Evolutionary conservation across 768 basidiomycete genomes (phyloP), one percentile per base, ranked within the genome.

Genomic region (Boletus reticuloceps): DNA sequence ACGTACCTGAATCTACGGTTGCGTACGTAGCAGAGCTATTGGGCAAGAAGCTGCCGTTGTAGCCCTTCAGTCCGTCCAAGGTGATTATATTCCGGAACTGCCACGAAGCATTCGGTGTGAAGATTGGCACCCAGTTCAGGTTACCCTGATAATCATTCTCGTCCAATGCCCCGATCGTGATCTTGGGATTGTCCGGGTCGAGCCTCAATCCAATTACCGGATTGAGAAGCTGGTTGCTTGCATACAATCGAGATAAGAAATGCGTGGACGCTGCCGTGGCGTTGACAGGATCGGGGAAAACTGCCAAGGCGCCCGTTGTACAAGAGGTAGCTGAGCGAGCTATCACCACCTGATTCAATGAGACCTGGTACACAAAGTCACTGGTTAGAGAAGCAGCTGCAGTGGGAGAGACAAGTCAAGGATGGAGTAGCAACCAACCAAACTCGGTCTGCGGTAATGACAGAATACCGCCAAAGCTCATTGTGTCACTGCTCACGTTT

Each of bases 91-190:
- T 63, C 29, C 25, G 19, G 31, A 53, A 19, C 3, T 0, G 4
- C 61, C 58, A 56, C n/a, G 61, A 45, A 12, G 13, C 7, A 22
- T 60, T 60, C 2, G 61, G 61, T 10, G 54, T 67, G 48, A 12
- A 44, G 27, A 68, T 49, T 7, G 54, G 57, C 9, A 68, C 58
- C 54, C 66, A 63, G 32, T 68, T 63, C 14, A 68, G 4, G 1
- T 54, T 53, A 19, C 63, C 68, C 16, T 64, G 49, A 39, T 55
- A 61, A 48, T 67, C 64, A 11, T 44, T 57, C 27, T 55, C 48
- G 32, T 69, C 66, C 40, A 67, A 47, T 6, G 53, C 62, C 4
- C 68, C 66, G 16, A 67, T 67, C 6, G 65, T 67, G 16, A 67
- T 56, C 31, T 62, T 69, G 12, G 65, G 68, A 27, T 69, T 50